Conservation (phyloP, 106 monocot genomes). For the Dendrobium huoshanense region DNA sequence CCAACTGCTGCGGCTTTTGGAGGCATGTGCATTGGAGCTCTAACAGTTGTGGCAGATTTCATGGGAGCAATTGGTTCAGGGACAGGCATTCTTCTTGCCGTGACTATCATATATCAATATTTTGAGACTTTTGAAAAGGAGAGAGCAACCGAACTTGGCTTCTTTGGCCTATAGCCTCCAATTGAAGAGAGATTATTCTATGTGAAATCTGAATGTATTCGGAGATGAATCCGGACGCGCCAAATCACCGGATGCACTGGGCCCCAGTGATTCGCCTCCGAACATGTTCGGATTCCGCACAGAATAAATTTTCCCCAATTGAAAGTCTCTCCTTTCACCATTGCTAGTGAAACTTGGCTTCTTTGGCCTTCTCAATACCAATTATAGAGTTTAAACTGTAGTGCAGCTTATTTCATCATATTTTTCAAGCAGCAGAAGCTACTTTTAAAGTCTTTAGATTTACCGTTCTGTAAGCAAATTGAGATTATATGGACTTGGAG, state of each 20-base stretch:
- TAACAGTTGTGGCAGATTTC: conserved; percentile 57
- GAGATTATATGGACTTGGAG: background rate
- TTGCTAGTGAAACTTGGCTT: conserved; percentile 7
- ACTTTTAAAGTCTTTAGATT: background rate
- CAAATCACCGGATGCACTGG: no score
- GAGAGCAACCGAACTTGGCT: conserved; percentile 18
- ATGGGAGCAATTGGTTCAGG: conserved; percentile 66
- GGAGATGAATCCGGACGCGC: no score
- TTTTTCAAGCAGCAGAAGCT: background rate
- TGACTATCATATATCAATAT: conserved; percentile 25
- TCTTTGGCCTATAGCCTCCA: conserved; percentile 11
- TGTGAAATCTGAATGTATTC: no score
- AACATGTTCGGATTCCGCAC: no score
- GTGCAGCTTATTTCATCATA: background rate
- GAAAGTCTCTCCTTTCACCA: no score
- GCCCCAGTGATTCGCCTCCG: no score
- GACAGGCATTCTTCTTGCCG: conserved; percentile 58
- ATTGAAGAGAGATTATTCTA: no score
- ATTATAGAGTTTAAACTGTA: no score
- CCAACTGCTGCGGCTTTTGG: conserved; percentile 66
- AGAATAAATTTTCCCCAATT: no score
- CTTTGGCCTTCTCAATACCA: conserved; percentile 4
- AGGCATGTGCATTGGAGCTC: conserved; percentile 53
- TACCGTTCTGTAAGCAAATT: background rate
- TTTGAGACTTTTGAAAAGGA: conserved; percentile 26